Base-by-base conservation (phyloP, 2,329 filamentous ascomycete species). In the Clarireedia paspali region DNA sequence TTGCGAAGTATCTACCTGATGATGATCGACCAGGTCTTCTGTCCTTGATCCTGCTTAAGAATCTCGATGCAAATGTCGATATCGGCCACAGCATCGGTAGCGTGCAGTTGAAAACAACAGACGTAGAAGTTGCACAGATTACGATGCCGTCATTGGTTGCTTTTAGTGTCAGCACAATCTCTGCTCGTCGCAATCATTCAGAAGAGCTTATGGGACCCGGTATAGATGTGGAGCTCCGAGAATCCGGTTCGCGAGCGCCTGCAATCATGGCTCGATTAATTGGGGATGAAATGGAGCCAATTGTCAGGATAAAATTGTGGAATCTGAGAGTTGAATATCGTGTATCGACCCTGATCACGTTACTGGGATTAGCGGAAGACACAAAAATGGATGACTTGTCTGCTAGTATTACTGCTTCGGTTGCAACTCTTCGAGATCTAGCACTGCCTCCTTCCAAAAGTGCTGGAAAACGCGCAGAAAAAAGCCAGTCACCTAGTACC, bases 1-100 rank as follows among this genome's bases (percentile, higher is more conserved):
- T 99, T 26, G 82, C 92, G 6, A 97, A 96, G 68, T 97, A 97
- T 68, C 77, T 99, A 2, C 92, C 94, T 0, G 92, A 99, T 64
- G 94, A 99, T 70, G 92, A 99, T 64, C 82, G 91, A 1, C 94
- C 94, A 2, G 94, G 94, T 0, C 75, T 97, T 20, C 75, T 99
- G 39, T 91, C 86, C 0, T 75, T 99, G 39, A 77, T 80, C 0
- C 75, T 83, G 30, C 70, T 96, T 53, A 81, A 83, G 52, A 81
- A 83, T 17, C 64, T 89, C 6, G 78, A 85, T 27, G 71, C 81
- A 7, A 75, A 77, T 26, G 71, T 89, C 9, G 80, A 87, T 45
- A 69, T 92, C 49, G 86, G 85, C 45, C 80, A 84, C 2, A 77
- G 80, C 38, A 75, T 96, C 55, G 94, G 94, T 0, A 74, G 72